These are phyloP conservation scores for Penicillium janthinellum DNA, from an alignment of 2,329 filamentous ascomycete species.

Conservation along the genomic window DNA sequence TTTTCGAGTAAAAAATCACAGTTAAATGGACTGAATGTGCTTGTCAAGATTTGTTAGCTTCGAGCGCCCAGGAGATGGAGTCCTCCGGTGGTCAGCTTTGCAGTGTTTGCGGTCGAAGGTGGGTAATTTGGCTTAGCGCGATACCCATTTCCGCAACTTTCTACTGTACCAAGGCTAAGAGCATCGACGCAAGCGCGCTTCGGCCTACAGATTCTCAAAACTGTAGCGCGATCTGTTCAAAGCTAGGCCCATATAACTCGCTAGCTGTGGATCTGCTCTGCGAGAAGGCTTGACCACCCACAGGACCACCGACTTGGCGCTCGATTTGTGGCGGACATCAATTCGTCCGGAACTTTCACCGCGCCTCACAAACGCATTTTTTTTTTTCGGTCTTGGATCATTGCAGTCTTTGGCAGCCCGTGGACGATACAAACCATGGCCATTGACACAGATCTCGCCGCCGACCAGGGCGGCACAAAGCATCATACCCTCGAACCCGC, in stretches of 20 bases:
- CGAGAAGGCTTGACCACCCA: neutral
- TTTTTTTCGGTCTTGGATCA: neutral
- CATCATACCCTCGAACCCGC: neutral
- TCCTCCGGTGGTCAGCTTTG: neutral
- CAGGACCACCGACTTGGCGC: neutral
- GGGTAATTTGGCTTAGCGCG: constrained; percentile 6
- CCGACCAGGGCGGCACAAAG: neutral
- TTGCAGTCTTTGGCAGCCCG: neutral
- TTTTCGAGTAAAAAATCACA: neutral
- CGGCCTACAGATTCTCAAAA: neutral
- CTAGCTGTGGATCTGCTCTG: no score
- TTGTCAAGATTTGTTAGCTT: neutral
- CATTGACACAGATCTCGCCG: neutral
- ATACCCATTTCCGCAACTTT: constrained; percentile 2
- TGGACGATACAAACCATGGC: neutral
- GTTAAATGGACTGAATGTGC: neutral
- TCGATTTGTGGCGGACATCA: neutral
- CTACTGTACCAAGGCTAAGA: neutral
- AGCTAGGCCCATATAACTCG: no score
- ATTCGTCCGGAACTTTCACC: neutral
- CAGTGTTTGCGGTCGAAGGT: neutral
- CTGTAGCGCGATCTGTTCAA: neutral
- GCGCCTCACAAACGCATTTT: neutral
- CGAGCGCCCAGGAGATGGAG: neutral
- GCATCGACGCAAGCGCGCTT: neutral